Base-by-base conservation (phyloP, 2,329 filamentous ascomycete species). In the Sordariomycetes sp. region DNA sequence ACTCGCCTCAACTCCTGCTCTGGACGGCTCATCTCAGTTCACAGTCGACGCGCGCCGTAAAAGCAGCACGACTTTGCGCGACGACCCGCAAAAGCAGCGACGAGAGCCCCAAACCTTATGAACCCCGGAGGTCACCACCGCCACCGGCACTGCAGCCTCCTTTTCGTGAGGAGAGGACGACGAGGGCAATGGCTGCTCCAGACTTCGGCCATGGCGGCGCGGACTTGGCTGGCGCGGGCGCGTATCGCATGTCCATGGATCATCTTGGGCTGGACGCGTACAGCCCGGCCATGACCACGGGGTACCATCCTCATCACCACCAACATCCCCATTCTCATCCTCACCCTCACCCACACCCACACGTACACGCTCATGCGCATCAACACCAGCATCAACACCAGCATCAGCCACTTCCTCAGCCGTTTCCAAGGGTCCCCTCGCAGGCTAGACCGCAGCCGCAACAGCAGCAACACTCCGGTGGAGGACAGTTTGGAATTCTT, bases 401-500 rank as follows among this genome's bases (percentile, higher is more conserved):
- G n/a, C 24, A n/a, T 18, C 23, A 27, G 14, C 23, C 16, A 18
- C 25, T 21, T 3, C 25, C 29, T 11, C 26, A 29, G n/a, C 20
- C 20, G n/a, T 46, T n/a, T n/a, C n/a, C n/a, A n/a, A n/a, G n/a
- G n/a, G n/a, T n/a, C 44, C 46, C 35, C 11, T 19, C 18, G 26
- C 17, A 31, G 26, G 26, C 31, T 12, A 24, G 21, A 14, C 36
- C 36, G 15, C 39, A 31, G 10, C 26, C 30, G 8, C 34, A 32
- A 18, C 30, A 32, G 9, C 38, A 47, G 23, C 43, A 46, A 39
- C 25, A 28, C 25, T 36, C 37, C 25, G 39, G 36, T 10, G 23
- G 37, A 21, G 59, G 59, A 6, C 66, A 66, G 40, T 72, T 69
- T 43, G 63, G 65, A 28, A 59, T 70, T 36, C 47, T 71, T 39